phyloP scores from a whole-genome alignment of 108 stramenopile species.

The Stephanodiscus triporus region DNA sequence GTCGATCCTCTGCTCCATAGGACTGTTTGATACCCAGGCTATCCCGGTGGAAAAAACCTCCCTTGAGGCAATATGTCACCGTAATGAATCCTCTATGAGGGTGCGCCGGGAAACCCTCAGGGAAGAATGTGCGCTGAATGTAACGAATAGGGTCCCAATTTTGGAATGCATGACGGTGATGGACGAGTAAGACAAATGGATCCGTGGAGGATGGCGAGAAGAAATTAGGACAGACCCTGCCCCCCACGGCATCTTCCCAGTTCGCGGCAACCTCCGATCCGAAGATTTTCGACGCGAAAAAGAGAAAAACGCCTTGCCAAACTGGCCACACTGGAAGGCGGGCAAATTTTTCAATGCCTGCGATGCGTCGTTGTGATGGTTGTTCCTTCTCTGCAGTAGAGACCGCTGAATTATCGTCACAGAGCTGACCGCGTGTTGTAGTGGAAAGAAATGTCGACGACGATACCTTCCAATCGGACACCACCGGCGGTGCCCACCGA shows the following conservation, averaged over 20 bases:
- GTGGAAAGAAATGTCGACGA: not conserved
- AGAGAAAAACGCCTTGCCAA: constrained; percentile 71
- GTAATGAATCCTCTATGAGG: constrained; percentile 89
- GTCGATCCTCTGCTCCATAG: constrained; percentile 65
- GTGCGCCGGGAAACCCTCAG: constrained; percentile 90
- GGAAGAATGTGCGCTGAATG: constrained; percentile 63
- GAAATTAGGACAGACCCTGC: constrained; percentile 83
- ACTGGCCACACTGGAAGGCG: constrained; percentile 85
- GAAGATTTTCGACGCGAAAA: constrained; percentile 57
- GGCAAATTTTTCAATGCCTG: constrained; percentile 57
- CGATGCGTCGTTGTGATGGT: constrained; percentile 26
- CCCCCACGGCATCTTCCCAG: constrained; percentile 65
- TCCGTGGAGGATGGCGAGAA: constrained; percentile 53
- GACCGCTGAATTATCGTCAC: not conserved
- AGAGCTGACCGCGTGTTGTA: not conserved
- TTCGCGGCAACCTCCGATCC: constrained; percentile 53
- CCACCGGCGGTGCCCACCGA: not conserved
- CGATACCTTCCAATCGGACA: not conserved
- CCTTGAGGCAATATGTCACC: constrained; percentile 76
- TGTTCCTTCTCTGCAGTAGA: not conserved
- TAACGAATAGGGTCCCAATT: constrained; percentile 71
- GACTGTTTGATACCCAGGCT: constrained; percentile 66
- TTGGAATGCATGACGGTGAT: constrained; percentile 83
- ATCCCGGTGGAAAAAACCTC: constrained; percentile 88
- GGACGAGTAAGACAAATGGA: constrained; percentile 85